These are phyloP conservation scores for Yamadazyma spencermartinsiae DNA, from an alignment of 1,139 yeast genomes.

Conservation along the genomic window DNA sequence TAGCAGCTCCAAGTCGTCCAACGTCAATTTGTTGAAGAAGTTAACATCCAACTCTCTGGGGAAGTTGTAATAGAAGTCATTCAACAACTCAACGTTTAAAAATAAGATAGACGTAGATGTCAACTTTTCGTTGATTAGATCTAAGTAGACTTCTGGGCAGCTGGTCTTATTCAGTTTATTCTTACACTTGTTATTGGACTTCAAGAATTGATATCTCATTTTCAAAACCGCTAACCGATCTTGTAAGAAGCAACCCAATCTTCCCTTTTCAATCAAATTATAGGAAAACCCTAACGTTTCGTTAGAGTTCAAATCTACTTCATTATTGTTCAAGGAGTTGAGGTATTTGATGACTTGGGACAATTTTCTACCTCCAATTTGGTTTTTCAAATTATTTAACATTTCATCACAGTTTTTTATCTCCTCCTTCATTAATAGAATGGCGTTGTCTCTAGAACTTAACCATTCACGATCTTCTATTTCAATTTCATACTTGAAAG, in stretches of 20 bases:
- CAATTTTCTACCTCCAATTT: conserved; percentile 81
- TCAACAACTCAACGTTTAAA: conserved; percentile 86
- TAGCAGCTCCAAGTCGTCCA: conserved; percentile 80
- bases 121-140: conserved; percentile 87
- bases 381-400: conserved; percentile 59
- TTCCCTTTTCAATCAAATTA: conserved; percentile 70
- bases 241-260: conserved; percentile 78
- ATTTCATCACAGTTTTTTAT: conserved; percentile 76
- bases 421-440: conserved; percentile 76
- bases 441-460: conserved; percentile 76
- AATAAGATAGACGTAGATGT: conserved; percentile 92
- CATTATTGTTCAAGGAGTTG: conserved; percentile 48
- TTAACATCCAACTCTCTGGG: conserved; percentile 88
- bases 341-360: conserved; percentile 79
- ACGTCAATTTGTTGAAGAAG: conserved; percentile 60
- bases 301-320: conserved; percentile 44
- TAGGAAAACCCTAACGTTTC: conserved; percentile 80
- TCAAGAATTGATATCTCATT: conserved; percentile 75
- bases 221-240: conserved; percentile 73
- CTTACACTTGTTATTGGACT: conserved; percentile 70
- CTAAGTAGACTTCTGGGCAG: conserved; percentile 93
- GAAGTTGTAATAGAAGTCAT: conserved; percentile 94
- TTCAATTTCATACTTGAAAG: conserved; percentile 95
- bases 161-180: conserved; percentile 78
- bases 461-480: conserved; percentile 95